phyloP scores from a whole-genome alignment of 257 asterid species.

The Misopates orontium region DNA sequence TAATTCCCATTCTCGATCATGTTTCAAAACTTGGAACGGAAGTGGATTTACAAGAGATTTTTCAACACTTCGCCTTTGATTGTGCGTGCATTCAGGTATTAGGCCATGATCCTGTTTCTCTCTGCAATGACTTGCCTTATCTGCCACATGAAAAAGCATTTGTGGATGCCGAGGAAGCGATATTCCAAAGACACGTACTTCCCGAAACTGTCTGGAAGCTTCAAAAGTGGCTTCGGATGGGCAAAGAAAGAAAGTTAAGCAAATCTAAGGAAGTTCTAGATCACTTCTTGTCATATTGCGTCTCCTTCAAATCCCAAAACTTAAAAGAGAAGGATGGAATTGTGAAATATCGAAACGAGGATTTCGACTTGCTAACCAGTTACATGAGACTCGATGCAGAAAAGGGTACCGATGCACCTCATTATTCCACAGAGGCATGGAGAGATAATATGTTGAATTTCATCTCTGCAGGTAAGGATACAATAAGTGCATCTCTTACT shows the following conservation, averaged over 20 bases:
- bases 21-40: slow-evolving; percentile 10
- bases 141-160: slow-evolving; percentile 30
- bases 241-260: slow-evolving; percentile 32
- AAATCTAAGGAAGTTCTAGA: slow-evolving; percentile 8
- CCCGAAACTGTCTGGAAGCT: slow-evolving; percentile 39
- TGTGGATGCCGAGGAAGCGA: slow-evolving; percentile 31
- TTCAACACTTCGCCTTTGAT: slow-evolving; percentile 38
- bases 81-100: slow-evolving; percentile 24
- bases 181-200: slow-evolving; percentile 26
- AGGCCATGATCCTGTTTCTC: slow-evolving; percentile 36
- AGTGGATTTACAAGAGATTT: slow-evolving; percentile 39
- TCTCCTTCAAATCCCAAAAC: slow-evolving; percentile 16
- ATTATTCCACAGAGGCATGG: not conserved
- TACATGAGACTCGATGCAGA: slow-evolving; percentile 26
- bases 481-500: slow-evolving; percentile 28
- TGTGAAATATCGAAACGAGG: not conserved
- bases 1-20: slow-evolving; percentile 36
- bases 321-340: not conserved
- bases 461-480: slow-evolving; percentile 36
- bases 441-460: slow-evolving; percentile 17
- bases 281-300: not conserved
- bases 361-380: slow-evolving; percentile 9
- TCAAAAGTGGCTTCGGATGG: slow-evolving; percentile 27
- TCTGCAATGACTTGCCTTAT: slow-evolving; percentile 32
- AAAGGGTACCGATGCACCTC: not conserved